phyloP scores from a whole-genome alignment of 164 flowering plant genomes.

The Vitis labrusca region DNA sequence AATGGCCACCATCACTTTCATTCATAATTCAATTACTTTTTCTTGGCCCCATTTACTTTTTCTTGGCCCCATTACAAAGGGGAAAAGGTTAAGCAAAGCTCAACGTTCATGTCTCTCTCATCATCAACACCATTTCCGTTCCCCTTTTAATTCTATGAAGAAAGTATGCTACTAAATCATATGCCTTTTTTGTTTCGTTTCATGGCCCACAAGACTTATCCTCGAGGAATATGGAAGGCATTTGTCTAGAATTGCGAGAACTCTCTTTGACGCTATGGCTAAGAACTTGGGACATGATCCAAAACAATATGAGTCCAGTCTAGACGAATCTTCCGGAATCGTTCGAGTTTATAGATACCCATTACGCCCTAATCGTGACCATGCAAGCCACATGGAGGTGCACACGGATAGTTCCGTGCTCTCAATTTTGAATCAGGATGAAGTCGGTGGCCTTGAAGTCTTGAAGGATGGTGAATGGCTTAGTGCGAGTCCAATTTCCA shows the following conservation, averaged over 20 bases:
- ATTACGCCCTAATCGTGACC: neutral
- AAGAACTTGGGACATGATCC: slow-evolving; percentile 28
- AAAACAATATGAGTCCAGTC: slow-evolving; percentile 4
- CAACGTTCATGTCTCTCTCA: no score
- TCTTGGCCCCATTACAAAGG: no score
- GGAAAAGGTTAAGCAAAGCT: no score
- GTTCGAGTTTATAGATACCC: slow-evolving; percentile 58
- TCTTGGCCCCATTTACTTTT: no score
- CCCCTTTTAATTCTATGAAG: neutral
- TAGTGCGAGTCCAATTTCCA: slow-evolving; percentile 37
- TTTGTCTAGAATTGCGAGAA: slow-evolving; percentile 38
- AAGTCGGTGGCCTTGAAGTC: slow-evolving; percentile 62
- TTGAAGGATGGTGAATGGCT: slow-evolving; percentile 50
- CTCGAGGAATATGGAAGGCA: slow-evolving; percentile 57
- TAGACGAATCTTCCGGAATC: slow-evolving; percentile 41
- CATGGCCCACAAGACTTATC: slow-evolving; percentile 22
- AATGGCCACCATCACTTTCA: no score
- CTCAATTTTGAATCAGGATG: slow-evolving; percentile 55
- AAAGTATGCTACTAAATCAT: neutral
- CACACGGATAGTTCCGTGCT: slow-evolving; percentile 77
- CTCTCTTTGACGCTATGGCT: slow-evolving; percentile 39
- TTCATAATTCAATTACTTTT: no score
- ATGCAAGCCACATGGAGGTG: slow-evolving; percentile 33
- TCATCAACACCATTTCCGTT: neutral
- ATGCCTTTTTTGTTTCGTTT: neutral